Base-by-base conservation (phyloP, 2,329 filamentous ascomycete genomes). In the Diaporthe citrichinensis region DNA sequence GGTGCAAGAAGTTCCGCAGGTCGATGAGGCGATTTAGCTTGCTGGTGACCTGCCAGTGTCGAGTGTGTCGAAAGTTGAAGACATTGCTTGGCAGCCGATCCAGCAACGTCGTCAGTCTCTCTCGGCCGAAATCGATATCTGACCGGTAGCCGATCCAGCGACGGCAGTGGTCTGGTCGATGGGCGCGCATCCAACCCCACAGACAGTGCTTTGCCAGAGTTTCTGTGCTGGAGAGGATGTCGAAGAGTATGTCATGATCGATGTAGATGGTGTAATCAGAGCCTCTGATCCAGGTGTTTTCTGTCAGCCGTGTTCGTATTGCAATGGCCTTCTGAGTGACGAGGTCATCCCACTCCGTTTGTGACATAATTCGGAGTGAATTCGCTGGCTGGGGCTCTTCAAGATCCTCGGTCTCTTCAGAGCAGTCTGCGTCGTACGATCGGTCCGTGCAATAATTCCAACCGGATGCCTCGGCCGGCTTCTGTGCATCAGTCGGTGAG, bases 81-180 rank as follows among this genome's bases (percentile, higher is more conserved):
- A 28, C 20, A 0, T 20, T 0, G 17, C 1, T 1, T 17, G 61
- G 28, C 23, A 44, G 17, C 4, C 6, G 15, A 34, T 4, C 10
- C 9, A 67, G 1, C 4, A 8, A 9, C 1, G 17, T 23, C 44
- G 7, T 2, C 6, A 67, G 25, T 0, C 28, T 36, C 4, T 51
- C 17, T 4, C 44, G 17, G 20, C 44, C 28, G 1, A 67, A 46
- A 15, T 67, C 62, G 12, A 67, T 14, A 5, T 67, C 28, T 17
- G 62, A 51, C 23, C 7, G 17, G n/a, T 51, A 51, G 10, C 17
- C 28, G 6, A n/a, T 14, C 28, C 44, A 36, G 12, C 20, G 7
- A 10, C 28, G 28, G 12, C 58, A 61, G 10, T 17, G 4, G 0
- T 34, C 5, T n/a, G 44, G 62, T 10, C 44, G 44, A 7, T 36